Evolutionary conservation across 139 green algal species (phyloP).

Genomic region (Chlamydomonas sp.): DNA sequence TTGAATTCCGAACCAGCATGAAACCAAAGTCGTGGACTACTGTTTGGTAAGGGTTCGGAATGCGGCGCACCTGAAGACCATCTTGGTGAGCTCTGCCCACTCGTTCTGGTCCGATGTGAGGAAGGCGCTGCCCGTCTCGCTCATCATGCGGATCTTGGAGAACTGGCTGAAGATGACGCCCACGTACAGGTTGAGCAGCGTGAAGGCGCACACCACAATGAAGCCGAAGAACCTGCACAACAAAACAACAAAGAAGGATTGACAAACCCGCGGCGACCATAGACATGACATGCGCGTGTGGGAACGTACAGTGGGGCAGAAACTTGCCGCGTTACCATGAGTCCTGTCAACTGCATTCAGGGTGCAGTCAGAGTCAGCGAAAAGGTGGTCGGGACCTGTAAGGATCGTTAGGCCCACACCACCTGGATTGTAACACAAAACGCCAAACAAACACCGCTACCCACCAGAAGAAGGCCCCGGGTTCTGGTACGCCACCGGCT

Average conservation of each 20-base stretch:
- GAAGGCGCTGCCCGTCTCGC: slow-evolving; percentile 75
- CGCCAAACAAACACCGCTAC: slow-evolving; percentile 64
- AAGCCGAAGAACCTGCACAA: slow-evolving; percentile 58
- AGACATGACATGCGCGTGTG: too few species aligned
- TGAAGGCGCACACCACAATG: slow-evolving; percentile 83
- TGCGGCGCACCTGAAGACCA: slow-evolving; percentile 67
- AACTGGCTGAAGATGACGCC: slow-evolving; percentile 90
- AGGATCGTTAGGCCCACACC: too few species aligned
- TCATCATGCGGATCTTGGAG: slow-evolving; percentile 74
- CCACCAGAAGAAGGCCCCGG: slow-evolving; percentile 73
- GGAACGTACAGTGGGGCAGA: too few species aligned
- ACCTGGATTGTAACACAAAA: not conserved
- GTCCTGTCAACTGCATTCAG: too few species aligned
- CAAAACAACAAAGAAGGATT: too few species aligned
- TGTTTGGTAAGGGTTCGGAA: too few species aligned
- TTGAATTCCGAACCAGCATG: slow-evolving; percentile 59
- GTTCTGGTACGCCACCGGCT: slow-evolving; percentile 72
- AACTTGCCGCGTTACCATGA: too few species aligned
- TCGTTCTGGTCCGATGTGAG: slow-evolving; percentile 77
- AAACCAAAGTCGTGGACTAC: slow-evolving; percentile 43
- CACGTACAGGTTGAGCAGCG: slow-evolving; percentile 88
- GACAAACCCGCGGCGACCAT: too few species aligned
- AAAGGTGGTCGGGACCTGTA: too few species aligned
- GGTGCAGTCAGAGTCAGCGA: not conserved
- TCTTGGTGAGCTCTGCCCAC: slow-evolving; percentile 79